Base-by-base conservation (phyloP, 2,329 filamentous ascomycete species). In the Paraphaeosphaeria minitans region DNA sequence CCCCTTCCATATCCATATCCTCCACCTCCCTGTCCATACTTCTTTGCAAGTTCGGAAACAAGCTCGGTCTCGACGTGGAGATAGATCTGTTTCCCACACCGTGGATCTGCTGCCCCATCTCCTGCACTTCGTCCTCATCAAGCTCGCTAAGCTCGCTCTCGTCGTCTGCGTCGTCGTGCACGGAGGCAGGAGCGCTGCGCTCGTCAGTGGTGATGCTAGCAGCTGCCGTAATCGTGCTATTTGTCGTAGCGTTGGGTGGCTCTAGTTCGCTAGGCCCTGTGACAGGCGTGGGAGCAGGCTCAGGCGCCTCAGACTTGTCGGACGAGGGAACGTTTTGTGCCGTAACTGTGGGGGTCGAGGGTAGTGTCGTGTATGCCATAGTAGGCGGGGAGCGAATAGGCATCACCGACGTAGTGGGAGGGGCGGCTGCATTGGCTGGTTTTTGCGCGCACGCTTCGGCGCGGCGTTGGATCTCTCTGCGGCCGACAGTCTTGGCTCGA, bases 401-500 rank as follows among this genome's bases (percentile, higher is more conserved):
- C 50, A 77, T 75, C 0, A 45, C 29, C 12, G 51, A 31, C 21
- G 49, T 52, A 63, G 4, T 69, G 68, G n/a, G 66, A 48, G n/a
- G 64, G 55, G 19, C 67, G 51, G 69, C 66, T 24, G 69, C 66
- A 29, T 70, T 69, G 39, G 71, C 70, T 24, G 73, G 70, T 62
- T 78, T 81, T 61, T 75, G 71, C 1, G 82, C 80, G 59, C 85
- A 85, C 0, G 82, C 80, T 70, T 89, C 86, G 9, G 86, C 85
- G 62, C 82, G 82, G 46, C 83, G 82, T 59, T 85, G 82, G 27
- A 88, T 81, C 62, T 88, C 86, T 14, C 85, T 79, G 29, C 85
- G 79, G 7, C 85, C 84, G 7, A 88, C 84, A 6, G 85, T 84
- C 66, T 87, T 86, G 21, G 83, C 82, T 56, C 84, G 75, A 10